Evolutionary conservation across 176 grass and related monocot species (phyloP), one percentile per base, ranked within the genome.

Genomic region (Paspalum notatum): DNA sequence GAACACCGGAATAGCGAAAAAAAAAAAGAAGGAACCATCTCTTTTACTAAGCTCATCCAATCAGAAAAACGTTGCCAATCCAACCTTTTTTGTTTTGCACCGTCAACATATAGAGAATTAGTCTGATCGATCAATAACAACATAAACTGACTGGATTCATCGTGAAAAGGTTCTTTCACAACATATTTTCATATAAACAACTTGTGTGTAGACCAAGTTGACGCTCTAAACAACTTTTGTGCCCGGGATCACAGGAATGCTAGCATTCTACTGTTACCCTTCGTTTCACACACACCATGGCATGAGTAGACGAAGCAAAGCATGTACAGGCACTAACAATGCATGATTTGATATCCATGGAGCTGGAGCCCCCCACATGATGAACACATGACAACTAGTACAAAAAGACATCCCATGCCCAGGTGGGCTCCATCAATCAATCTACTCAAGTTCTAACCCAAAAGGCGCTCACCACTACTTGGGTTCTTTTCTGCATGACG

Each of bases 321-420:
- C 8, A 20, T 17, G 27, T 26, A 14, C 13, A 72, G 8, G 32
- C 6, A 41, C 25, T 37, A 24, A 57, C 47, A 41, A 51, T 15
- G 71, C 47, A 66, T 37, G 81, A 64, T 62, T 52, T 62, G 42
- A 52, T 73, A 37, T 18, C 21, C 41, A 42, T 73, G 56, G 44
- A 52, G 56, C 17, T 74, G 46, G 70, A 74, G 57, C 46, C 32
- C 49, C 62, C 46, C 57, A 58, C 41, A 82, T 53, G 41, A 45
- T 47, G 26, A 59, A 14, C 16, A 8, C 61, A 72, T 50, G 1
- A 11, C 44, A 38, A 40, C n/a, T 61, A 5, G 1, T 6, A 42
- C 2, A 44, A 27, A 54, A 41, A 38, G 9, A 62, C 58, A 53
- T 13, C 53, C 21, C 15, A 66, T 66, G 45, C 15, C 47, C 57